Evolutionary conservation across 495 filamentous ascomycete genomes (phyloP).

Genomic region (Penicillium flavigenum): DNA sequence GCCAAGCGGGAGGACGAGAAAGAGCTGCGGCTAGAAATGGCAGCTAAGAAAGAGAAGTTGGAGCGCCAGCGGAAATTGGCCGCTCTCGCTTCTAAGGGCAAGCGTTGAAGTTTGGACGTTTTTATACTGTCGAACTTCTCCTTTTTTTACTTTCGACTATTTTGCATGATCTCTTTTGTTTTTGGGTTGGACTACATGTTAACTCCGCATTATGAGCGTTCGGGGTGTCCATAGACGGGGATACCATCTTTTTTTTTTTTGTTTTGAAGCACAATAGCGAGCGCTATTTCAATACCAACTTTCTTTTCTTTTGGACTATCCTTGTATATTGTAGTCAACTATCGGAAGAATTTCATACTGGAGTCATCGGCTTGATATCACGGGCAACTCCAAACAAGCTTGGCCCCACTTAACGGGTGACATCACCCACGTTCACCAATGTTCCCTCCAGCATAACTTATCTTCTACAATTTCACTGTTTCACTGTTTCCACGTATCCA

Average conservation of each 20-base stretch:
- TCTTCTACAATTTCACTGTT: background rate
- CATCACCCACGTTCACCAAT: slow-evolving; percentile 37
- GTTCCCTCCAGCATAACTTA: background rate
- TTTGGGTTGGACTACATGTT: slow-evolving; percentile 16
- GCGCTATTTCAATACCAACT: slow-evolving; percentile 32
- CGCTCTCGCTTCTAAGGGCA: slow-evolving; percentile 44
- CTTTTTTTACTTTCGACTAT: background rate
- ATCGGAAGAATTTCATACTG: background rate
- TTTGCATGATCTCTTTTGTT: slow-evolving; percentile 5
- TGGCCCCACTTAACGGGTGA: slow-evolving; percentile 43
- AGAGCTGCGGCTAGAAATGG: slow-evolving; percentile 52
- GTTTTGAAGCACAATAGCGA: slow-evolving; percentile 28
- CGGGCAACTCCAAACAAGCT: slow-evolving; percentile 4
- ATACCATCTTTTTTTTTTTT: slow-evolving; percentile 18
- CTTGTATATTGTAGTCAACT: background rate
- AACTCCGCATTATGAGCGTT: slow-evolving; percentile 38
- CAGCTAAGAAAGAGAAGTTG: slow-evolving; percentile 56
- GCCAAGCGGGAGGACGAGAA: slow-evolving; percentile 61
- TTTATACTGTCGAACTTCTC: slow-evolving; percentile 21
- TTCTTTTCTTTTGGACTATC: slow-evolving; percentile 10
- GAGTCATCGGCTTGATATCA: slow-evolving; percentile 9
- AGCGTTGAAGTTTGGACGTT: slow-evolving; percentile 22
- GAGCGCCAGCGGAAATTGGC: slow-evolving; percentile 54
- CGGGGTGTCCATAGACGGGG: slow-evolving; percentile 37
- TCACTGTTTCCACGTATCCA: slow-evolving; percentile 1